Percentiles rank a stretch among this genome's conserved stretches.
These are phyloP conservation scores for Boletellus ananas DNA, from an alignment of 768 basidiomycete species.

Conservation along the genomic window DNA sequence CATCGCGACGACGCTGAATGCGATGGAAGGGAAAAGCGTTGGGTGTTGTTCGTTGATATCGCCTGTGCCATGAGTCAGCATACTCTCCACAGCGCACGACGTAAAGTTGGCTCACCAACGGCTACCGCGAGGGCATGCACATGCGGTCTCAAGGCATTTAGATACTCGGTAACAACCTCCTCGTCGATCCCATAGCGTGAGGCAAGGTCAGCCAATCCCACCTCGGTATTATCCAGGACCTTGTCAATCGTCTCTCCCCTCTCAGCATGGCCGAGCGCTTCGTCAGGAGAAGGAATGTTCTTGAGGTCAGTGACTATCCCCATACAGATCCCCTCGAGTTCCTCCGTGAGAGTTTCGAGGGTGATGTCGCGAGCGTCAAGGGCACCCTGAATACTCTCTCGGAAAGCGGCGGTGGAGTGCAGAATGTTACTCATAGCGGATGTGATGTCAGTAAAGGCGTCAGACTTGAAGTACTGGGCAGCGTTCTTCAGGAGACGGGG, in stretches of 20 bases:
- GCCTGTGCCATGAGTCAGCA: background rate
- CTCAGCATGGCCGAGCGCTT: conserved; percentile 1
- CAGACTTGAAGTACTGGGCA: background rate
- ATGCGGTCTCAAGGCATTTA: too few relatives aligned
- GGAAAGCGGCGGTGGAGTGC: too few relatives aligned
- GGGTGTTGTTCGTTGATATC: conserved; percentile 15
- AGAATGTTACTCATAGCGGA: too few relatives aligned
- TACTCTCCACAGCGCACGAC: background rate
- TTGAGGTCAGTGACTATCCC: background rate
- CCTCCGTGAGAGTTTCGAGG: conserved; percentile 2
- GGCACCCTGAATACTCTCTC: too few relatives aligned
- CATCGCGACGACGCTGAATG: conserved; percentile 2
- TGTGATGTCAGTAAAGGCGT: conserved; percentile 1
- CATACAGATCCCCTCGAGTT: conserved; percentile 11
- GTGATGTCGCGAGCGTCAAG: too few relatives aligned
- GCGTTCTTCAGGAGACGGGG: conserved; percentile 5
- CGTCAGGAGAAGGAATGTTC: background rate
- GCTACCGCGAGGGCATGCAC: too few relatives aligned
- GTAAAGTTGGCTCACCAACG: too few relatives aligned
- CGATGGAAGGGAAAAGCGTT: background rate
- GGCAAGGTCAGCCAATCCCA: conserved; percentile 3
- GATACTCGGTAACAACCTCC: too few relatives aligned
- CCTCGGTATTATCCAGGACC: conserved; percentile 1
- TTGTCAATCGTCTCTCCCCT: conserved; percentile 4
- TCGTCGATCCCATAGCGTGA: conserved; percentile 3